Base-by-base conservation (phyloP, 2,329 filamentous ascomycete genomes). In the Stachybotrys echinatus region DNA sequence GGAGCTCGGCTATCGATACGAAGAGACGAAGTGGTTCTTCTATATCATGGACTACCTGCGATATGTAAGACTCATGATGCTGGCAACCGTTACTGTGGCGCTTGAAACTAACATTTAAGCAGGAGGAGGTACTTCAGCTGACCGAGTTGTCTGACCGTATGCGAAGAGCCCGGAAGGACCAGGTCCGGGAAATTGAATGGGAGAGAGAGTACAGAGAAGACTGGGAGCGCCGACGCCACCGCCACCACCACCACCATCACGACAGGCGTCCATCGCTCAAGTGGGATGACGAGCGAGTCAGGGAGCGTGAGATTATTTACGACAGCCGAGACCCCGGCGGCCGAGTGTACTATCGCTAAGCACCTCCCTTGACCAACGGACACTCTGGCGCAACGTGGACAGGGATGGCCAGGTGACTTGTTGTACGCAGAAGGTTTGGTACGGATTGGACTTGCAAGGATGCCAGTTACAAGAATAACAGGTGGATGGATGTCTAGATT, bases 21-120 rank as follows among this genome's bases (percentile, higher is more conserved):
- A 96, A 65, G 92, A 97, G 75, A 94, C 89, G 0, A 87, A 90
- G 48, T 82, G 80, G 54, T 95, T 90, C 69, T 97, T 88, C 70
- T 97, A 96, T 68, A 83, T 97, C 43, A 92, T 96, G 75, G 84
- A 92, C 55, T 96, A 95, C 66, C 77, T 99, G 48, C 60, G 79
- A 71, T 91, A 94, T 64, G 92, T 96, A 76, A 80, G 90, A n/a
- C n/a, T n/a, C n/a, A n/a, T 83, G 8, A 14, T 8, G 10, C 27
- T 34, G 27, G 14, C 27, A 10, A 7, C n/a, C 22, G 6, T 3
- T 1, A 31, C 18, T 47, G n/a, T 45, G 42, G 23, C 23, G 44
- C 47, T 40, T 18, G 19, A 21, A 39, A 50, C 71, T 76, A 61
- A 76, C 60, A 27, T 12, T 17, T 48, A 38, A 38, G 45, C 60